These are phyloP conservation scores for Penicillium sp. DNA, from an alignment of 2,329 filamentous ascomycete genomes.

Conservation along the genomic window DNA sequence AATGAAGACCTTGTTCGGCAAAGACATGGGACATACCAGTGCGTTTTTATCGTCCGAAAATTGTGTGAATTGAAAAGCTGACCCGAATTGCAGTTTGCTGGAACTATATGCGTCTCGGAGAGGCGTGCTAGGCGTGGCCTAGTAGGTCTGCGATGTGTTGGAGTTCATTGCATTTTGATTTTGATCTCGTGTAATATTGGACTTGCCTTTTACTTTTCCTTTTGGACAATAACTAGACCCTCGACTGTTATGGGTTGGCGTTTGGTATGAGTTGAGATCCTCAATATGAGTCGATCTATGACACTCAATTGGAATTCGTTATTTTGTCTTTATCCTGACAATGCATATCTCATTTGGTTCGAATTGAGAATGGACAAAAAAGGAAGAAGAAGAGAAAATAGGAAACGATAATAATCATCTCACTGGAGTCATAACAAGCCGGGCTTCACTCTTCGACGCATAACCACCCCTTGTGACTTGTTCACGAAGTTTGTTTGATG, in stretches of 20 bases:
- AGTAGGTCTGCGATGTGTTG: not conserved
- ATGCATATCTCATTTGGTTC: too few species aligned
- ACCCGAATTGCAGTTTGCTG: conserved; percentile 51
- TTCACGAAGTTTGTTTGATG: too few species aligned
- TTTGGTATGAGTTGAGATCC: not conserved
- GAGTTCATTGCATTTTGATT: too few species aligned
- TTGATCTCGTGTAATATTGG: not conserved
- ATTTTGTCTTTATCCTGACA: too few species aligned
- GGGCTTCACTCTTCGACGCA: too few species aligned
- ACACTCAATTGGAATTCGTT: not conserved
- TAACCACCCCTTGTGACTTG: too few species aligned
- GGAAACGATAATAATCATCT: too few species aligned
- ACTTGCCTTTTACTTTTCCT: not conserved
- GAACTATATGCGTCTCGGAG: conserved; percentile 54
- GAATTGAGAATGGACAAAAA: too few species aligned
- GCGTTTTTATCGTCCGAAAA: conserved; percentile 36
- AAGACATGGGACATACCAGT: conserved; percentile 67
- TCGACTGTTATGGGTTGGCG: not conserved
- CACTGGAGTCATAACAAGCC: too few species aligned
- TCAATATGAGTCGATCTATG: not conserved
- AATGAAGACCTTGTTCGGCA: conserved; percentile 63
- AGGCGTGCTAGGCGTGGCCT: conserved; percentile 22
- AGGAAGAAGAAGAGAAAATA: too few species aligned
- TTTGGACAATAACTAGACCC: not conserved
- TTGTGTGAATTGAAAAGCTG: conserved; percentile 1